Evolutionary conservation across 306 rosid species (phyloP), one percentile per base, ranked within the genome.

Genomic region (Echinosophora koreensis): DNA sequence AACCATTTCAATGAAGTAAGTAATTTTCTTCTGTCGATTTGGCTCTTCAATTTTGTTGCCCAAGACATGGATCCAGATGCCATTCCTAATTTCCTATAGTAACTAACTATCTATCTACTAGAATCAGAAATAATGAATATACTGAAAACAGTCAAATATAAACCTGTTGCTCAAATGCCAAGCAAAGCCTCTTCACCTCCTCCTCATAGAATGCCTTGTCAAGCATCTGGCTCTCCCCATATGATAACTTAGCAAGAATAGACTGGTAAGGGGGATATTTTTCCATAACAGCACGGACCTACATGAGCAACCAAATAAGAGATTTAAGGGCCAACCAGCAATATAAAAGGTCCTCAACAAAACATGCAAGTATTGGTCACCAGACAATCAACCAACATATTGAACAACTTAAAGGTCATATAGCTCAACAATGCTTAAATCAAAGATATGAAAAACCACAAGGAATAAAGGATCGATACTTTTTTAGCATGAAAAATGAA

Each of bases 191-290:
- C 86, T 95, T 95, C 88, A 95, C 97, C 86, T 95, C 99, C 91
- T 95, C 99, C 87, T 95, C 98, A 51, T 95, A 92, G 91, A 95
- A 95, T 80, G 97, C 94, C 89, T 92, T 92, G 85, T 95, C 99
- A 67, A 95, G 97, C 97, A 90, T 88, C 85, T 95, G 96, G 71
- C 96, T 95, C 83, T 95, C 99, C 44, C 99, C 97, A 79, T 92
- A 95, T 3, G 99, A 95, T 37, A 95, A 64, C 82, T 89, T 95
- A 0, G 99, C 85, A 70, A 95, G 90, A 59, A 95, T 92, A 12
- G 97, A 78, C 82, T 95, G 98, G 84, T 95, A 92, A 27, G 98
- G 97, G 34, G 98, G 98, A 66, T 92, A 95, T 72, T 95, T 92
- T 66, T 95, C 97, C 98, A 95, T 87, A 39, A 72, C 97, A 83